Evolutionary conservation across 371 early-diverging fungal species (phyloP).

Genomic region (Apophysomyces elegans): DNA sequence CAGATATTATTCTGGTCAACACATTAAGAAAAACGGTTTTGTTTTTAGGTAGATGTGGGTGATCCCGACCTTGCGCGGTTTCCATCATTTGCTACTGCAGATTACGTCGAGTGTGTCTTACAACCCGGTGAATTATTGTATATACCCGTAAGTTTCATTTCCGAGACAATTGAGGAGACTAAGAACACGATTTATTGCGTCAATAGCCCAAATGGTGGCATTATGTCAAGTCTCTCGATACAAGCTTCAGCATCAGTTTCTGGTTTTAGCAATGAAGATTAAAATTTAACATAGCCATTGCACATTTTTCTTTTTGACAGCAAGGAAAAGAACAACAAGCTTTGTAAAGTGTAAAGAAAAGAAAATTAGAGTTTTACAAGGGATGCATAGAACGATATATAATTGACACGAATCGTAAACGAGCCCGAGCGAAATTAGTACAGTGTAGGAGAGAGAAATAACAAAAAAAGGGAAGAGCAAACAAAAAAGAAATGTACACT

Average conservation of each 20-base stretch:
- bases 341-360: neutral
- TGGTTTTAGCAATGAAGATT: conserved; percentile 69
- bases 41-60: conserved; percentile 65
- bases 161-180: neutral
- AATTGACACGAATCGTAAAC: neutral
- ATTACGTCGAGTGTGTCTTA: conserved; percentile 73
- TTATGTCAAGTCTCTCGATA: conserved; percentile 79
- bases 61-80: conserved; percentile 55
- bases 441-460: neutral
- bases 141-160: conserved; percentile 75
- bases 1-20: neutral
- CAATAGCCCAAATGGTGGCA: conserved; percentile 87
- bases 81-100: conserved; percentile 61
- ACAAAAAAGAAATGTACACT: neutral
- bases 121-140: conserved; percentile 85
- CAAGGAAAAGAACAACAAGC: neutral
- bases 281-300: neutral
- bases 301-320: neutral
- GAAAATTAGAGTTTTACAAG: neutral
- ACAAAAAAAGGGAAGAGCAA: neutral
- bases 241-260: conserved; percentile 85
- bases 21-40: neutral
- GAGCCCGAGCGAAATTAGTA: conserved; percentile 3
- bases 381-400: conserved; percentile 1
- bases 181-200: conserved; percentile 6